These are phyloP conservation scores for Scedosporium aurantiacum DNA, from an alignment of 2,329 filamentous ascomycete genomes.

Conservation along the genomic window DNA sequence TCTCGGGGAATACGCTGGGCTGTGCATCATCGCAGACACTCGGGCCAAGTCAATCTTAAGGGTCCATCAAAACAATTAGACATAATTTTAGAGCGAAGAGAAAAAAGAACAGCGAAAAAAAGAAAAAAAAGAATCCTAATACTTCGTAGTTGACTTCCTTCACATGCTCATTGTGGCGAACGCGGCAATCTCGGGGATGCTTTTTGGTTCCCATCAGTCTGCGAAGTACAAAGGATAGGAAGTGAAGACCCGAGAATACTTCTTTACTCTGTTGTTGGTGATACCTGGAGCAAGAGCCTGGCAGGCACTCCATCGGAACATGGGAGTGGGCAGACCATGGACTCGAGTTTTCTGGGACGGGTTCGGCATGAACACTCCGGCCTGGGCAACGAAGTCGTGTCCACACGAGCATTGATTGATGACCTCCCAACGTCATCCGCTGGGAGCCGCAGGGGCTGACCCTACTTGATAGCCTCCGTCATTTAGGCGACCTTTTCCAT, in stretches of 20 bases:
- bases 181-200: background rate
- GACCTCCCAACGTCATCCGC: background rate
- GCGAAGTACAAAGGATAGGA: too few species aligned
- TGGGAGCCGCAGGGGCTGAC: background rate
- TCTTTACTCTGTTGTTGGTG: too few species aligned
- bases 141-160: background rate
- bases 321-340: background rate
- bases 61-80: background rate
- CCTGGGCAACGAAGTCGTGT: too few species aligned
- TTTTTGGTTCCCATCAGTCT: too few species aligned
- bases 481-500: too few species aligned
- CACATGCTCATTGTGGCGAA: background rate
- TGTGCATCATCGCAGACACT: background rate
- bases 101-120: background rate
- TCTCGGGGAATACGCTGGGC: background rate
- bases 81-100: background rate
- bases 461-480: too few species aligned
- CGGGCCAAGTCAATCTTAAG: background rate
- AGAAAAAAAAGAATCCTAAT: background rate
- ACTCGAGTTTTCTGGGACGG: background rate
- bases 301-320: background rate
- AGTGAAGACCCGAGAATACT: too few species aligned
- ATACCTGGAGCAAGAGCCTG: too few species aligned
- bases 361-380: background rate
- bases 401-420: too few species aligned